phyloP scores from a whole-genome alignment of 352 stramenopile species.

The Pythium myriotylum region DNA sequence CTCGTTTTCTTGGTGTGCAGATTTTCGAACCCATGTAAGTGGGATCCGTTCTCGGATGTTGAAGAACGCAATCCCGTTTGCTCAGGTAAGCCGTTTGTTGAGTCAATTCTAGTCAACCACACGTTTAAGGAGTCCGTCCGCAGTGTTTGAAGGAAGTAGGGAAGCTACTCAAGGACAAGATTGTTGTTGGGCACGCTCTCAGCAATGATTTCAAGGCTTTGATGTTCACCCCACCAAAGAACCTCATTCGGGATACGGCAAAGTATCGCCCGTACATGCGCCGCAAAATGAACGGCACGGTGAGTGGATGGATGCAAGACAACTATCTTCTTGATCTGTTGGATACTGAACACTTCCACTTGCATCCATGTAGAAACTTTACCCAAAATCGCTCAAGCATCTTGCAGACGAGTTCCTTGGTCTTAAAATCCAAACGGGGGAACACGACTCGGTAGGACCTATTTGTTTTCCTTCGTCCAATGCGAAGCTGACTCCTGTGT shows the following conservation, averaged over 20 bases:
- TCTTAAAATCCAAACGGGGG: slow-evolving; percentile 73
- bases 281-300: slow-evolving; percentile 81
- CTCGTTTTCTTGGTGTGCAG: slow-evolving; percentile 5
- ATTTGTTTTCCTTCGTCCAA: not conserved
- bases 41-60: slow-evolving; percentile 73
- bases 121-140: not conserved
- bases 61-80: slow-evolving; percentile 78
- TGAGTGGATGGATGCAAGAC: too few species aligned
- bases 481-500: not conserved
- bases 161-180: slow-evolving; percentile 80
- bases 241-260: slow-evolving; percentile 80
- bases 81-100: slow-evolving; percentile 33
- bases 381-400: slow-evolving; percentile 80
- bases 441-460: slow-evolving; percentile 78
- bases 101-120: not conserved
- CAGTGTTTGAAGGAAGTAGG: slow-evolving; percentile 84
- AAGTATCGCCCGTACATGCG: slow-evolving; percentile 88
- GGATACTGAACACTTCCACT: too few species aligned
- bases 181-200: slow-evolving; percentile 80
- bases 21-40: slow-evolving; percentile 87
- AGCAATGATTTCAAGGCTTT: slow-evolving; percentile 89
- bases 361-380: slow-evolving; percentile 87
- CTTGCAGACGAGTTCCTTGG: slow-evolving; percentile 70
- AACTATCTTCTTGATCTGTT: too few species aligned
- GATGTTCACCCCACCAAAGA: slow-evolving; percentile 83